phyloP scores from a whole-genome alignment of 371 early-diverging fungal species.

The Umbelopsis sp. region DNA sequence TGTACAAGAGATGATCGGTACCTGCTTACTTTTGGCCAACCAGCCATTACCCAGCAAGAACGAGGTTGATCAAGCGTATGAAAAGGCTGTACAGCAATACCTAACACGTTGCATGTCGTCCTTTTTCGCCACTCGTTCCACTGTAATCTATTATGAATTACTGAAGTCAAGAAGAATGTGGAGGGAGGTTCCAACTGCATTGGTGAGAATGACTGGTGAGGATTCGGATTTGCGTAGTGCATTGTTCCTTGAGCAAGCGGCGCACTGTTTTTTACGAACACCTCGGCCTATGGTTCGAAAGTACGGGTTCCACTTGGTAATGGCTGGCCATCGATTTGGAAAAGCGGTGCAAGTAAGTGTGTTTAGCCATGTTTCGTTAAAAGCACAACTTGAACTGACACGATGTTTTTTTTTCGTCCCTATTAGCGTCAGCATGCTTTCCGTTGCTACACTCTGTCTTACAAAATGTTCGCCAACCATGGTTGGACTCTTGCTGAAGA shows the following conservation, averaged over 20 bases:
- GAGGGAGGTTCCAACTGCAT: slow-evolving; percentile 71
- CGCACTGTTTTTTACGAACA: slow-evolving; percentile 70
- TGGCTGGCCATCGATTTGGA: slow-evolving; percentile 85
- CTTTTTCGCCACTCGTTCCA: slow-evolving; percentile 73
- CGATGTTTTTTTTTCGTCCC: not conserved
- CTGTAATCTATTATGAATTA: slow-evolving; percentile 82
- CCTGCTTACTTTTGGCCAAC: slow-evolving; percentile 76
- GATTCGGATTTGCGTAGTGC: slow-evolving; percentile 77
- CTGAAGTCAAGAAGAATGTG: slow-evolving; percentile 70
- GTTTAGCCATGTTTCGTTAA: not conserved
- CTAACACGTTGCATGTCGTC: slow-evolving; percentile 65
- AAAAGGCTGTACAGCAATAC: slow-evolving; percentile 75
- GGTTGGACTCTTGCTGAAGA: slow-evolving; percentile 85
- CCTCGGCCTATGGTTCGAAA: slow-evolving; percentile 75
- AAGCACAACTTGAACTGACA: not conserved
- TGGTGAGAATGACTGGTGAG: slow-evolving; percentile 77
- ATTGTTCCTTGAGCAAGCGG: slow-evolving; percentile 88
- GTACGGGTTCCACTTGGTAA: slow-evolving; percentile 84
- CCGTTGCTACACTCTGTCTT: slow-evolving; percentile 71
- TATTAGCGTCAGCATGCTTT: slow-evolving; percentile 73
- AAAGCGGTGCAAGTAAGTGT: slow-evolving; percentile 62
- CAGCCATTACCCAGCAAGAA: slow-evolving; percentile 57
- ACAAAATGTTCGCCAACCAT: slow-evolving; percentile 61
- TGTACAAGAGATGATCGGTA: slow-evolving; percentile 88
- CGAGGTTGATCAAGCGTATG: slow-evolving; percentile 78